A percentile compares a stretch with the other conserved stretches of the same genome.
Conservation (phyloP, 495 filamentous ascomycete genomes). For the Staphylotrichum tortipilum region DNA sequence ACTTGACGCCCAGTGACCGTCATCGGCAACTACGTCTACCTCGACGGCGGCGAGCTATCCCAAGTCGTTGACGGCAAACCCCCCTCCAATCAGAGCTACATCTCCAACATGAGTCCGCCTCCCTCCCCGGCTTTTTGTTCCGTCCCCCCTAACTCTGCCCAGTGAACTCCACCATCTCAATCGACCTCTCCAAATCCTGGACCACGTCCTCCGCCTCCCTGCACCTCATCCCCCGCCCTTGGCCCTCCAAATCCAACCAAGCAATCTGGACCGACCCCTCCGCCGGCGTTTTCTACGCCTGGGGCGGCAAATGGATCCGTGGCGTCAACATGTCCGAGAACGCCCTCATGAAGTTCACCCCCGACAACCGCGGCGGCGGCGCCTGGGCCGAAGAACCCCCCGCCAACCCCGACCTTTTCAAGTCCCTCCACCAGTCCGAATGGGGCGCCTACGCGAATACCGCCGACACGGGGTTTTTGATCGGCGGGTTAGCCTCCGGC, state of each 20-base stretch:
- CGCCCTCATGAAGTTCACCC: constrained; percentile 26
- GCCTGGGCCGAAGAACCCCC: constrained; percentile 20
- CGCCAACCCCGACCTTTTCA: constrained; percentile 1
- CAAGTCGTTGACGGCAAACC: constrained; percentile 3
- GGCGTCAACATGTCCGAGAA: constrained; percentile 12
- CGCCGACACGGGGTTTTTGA: constrained; percentile 3
- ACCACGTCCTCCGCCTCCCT: constrained; percentile 20
- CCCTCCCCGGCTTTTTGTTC: too few relatives aligned
- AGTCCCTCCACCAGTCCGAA: not conserved
- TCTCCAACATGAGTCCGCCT: not conserved
- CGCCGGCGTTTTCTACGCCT: constrained; percentile 25
- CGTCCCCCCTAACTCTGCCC: not conserved
- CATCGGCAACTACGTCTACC: constrained; percentile 14
- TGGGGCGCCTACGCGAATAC: constrained; percentile 1
- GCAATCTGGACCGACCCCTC: constrained; percentile 22
- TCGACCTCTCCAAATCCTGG: constrained; percentile 31
- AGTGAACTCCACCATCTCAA: constrained; percentile 31
- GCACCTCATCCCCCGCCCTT: constrained; percentile 21
- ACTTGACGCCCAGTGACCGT: constrained; percentile 4
- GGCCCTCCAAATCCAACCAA: constrained; percentile 15
- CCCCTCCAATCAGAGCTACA: not conserved
- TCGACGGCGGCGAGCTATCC: constrained; percentile 15
- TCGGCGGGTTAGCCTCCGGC: constrained; percentile 10
- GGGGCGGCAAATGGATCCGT: constrained; percentile 24
- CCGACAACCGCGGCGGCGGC: constrained; percentile 29